Percentiles rank a stretch among this genome's conserved stretches.
phyloP scores from a whole-genome alignment of 495 filamentous ascomycete genomes.

The Melanomma pulvis-pyrius region DNA sequence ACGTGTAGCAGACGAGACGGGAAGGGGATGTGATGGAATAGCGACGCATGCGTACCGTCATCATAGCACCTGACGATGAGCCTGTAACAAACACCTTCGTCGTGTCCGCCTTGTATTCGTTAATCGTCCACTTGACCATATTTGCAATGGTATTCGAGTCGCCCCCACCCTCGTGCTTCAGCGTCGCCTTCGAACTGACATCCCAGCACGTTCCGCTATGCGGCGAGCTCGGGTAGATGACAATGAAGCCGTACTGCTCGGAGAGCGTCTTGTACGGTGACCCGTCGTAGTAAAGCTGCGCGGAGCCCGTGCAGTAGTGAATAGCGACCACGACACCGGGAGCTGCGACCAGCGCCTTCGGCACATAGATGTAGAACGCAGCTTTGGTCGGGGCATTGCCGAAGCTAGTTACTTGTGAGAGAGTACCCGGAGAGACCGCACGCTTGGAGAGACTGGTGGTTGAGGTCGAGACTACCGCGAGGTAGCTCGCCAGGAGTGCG shows the following conservation, averaged over 20 bases:
- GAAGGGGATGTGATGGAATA: neutral
- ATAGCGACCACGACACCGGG: conserved; percentile 34
- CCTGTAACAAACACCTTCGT: conserved; percentile 56
- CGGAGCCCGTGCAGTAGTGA: conserved; percentile 39
- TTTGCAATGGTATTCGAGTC: conserved; percentile 57
- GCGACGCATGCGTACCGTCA: conserved; percentile 46
- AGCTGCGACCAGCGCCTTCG: conserved; percentile 24
- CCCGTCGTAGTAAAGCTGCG: conserved; percentile 36
- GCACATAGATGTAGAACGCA: conserved; percentile 37
- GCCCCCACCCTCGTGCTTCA: conserved; percentile 55
- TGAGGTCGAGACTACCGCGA: neutral
- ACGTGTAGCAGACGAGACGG: neutral
- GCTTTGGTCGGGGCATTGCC: neutral
- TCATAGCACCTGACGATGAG: conserved; percentile 59
- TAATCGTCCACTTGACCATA: conserved; percentile 59
- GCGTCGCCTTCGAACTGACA: conserved; percentile 48
- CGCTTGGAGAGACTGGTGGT: neutral
- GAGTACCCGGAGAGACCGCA: conserved; percentile 1
- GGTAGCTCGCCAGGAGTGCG: neutral
- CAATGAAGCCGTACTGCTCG: conserved; percentile 56
- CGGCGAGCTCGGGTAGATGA: conserved; percentile 55
- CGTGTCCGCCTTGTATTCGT: conserved; percentile 53
- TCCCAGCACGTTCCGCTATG: conserved; percentile 60
- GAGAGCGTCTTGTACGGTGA: conserved; percentile 48
- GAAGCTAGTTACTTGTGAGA: conserved; percentile 4